Evolutionary conservation across 805 yeast species (phyloP), one percentile per base, ranked within the genome.

Genomic region (Lachancea mirantina): DNA sequence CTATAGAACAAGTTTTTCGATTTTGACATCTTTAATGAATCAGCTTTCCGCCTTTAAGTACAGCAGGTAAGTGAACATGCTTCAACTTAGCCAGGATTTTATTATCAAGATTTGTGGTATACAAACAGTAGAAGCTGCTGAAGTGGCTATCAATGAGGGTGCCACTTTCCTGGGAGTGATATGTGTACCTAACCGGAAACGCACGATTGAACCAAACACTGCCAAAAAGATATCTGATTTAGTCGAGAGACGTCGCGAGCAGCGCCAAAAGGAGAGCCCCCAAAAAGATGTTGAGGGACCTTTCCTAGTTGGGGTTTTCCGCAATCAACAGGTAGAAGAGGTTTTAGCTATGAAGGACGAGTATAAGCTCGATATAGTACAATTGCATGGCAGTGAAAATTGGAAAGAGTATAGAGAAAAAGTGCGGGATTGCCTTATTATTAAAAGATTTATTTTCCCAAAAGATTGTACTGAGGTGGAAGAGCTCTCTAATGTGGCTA

Each of bases 91-190:
- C n/a, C n/a, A n/a, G n/a, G n/a, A n/a, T 9, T 28, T 22, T 15
- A 8, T 34, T 5, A 81, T 82, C 4, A 89, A 89, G 51, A 76
- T 89, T 4, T 89, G 98, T 55, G 98, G 98, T 0, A 53, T 89
- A 14, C 72, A 72, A 43, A 66, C 79, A 2, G 52, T 58, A 0
- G 80, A 76, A 28, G 84, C 84, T 0, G 96, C 96, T 0, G 40
- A 57, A n/a, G 49, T 47, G 4, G 96, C 96, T 0, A 59, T 87
- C 0, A 72, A 70, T 0, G 41, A 64, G 5, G 94, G 94, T 0
- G 88, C 96, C 0, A 73, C 81, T 42, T 55, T 84, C 24, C 47
- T 89, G 2, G 98, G 98, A 1, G 74, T 84, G 44, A 92, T 92
- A 18, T 55, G 92, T 52, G 97, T 87, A 2, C 97, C 96, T 0